A percentile compares a stretch with the other conserved stretches of the same genome.
These are phyloP conservation scores for Dioscorea dumetorum DNA, from an alignment of 106 monocot species.

Conservation along the genomic window DNA sequence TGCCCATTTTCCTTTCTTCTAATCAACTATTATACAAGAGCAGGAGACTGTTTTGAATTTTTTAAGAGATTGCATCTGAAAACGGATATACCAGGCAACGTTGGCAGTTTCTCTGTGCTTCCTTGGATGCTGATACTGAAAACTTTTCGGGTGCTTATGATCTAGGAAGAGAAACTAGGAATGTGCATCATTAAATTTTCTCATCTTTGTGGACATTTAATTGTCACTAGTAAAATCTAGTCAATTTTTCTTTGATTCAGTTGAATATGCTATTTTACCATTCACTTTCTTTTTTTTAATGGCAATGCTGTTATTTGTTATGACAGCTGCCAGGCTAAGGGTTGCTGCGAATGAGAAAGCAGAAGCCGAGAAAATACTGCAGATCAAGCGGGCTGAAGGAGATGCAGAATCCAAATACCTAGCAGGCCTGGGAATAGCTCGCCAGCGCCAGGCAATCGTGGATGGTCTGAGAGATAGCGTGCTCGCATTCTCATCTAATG, in stretches of 20 bases:
- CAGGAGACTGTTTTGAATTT: no score
- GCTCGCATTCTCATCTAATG: slow-evolving; percentile 64
- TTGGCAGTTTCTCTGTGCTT: no score
- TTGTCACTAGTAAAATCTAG: neutral
- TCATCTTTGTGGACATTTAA: no score
- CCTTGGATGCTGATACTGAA: no score
- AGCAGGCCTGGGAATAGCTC: slow-evolving; percentile 74
- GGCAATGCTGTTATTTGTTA: neutral
- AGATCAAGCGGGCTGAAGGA: slow-evolving; percentile 83
- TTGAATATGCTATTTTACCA: neutral
- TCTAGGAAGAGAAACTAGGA: no score
- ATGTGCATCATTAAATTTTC: no score
- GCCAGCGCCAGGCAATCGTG: slow-evolving; percentile 90
- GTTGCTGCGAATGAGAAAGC: slow-evolving; percentile 84
- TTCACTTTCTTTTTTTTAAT: neutral
- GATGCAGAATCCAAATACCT: slow-evolving; percentile 89
- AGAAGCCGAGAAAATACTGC: slow-evolving; percentile 85
- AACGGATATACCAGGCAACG: no score
- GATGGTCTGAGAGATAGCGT: slow-evolving; percentile 84
- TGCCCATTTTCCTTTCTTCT: no score
- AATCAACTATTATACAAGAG: no score
- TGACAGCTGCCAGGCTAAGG: slow-evolving; percentile 70
- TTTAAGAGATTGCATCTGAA: no score
- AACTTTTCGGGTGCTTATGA: no score
- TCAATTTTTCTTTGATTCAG: no score